Base-by-base conservation (phyloP, 345 rosid genomes). In the Trapa bicornis region DNA sequence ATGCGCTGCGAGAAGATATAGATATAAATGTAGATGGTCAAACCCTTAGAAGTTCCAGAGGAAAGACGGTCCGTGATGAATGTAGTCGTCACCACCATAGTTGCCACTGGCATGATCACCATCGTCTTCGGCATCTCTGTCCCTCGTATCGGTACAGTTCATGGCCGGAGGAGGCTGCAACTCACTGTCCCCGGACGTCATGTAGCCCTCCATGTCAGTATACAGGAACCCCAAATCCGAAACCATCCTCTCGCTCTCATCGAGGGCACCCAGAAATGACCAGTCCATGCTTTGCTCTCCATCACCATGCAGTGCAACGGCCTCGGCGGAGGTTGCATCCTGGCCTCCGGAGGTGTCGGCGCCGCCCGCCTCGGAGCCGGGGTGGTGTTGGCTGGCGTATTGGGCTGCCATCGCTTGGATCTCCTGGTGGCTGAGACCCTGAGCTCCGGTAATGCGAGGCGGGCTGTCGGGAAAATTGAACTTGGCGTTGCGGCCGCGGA, bases 391-490 rank as follows among this genome's bases (percentile, higher is more conserved):
- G 45, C 73, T 73, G 0, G 92, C 98, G 33, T 71, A 89, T 71
- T 81, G 74, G 33, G 77, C 76, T 0, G 98, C 98, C 0, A 70
- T 85, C 4, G 4, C 81, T 66, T 86, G 95, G 67, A 92, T 89
- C 61, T 89, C 82, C 6, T 70, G 77, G 2, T 82, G 84, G 15
- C 66, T 75, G 12, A 88, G 69, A 22, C 86, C 76, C 36, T 68
- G 50, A 6, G 86, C 83, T 0, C 83, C 84, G 0, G 65, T 67
- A 15, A 87, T 81, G 1, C 77, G 80, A 29, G 88, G 96, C 0
- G 86, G 89, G 39, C 75, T 81, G 0, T 79, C 75, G 0, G 95
- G 97, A 72, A 91, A 91, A 33, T 91, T 91, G 75, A 91, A 81
- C 12, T 72, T 84, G 0, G 97, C 96, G 2, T 60, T 71, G 0